Percentiles rank a stretch among this genome's conserved stretches.
Conservation (phyloP, 345 rosid species). For the Moricandia moricandioides region DNA sequence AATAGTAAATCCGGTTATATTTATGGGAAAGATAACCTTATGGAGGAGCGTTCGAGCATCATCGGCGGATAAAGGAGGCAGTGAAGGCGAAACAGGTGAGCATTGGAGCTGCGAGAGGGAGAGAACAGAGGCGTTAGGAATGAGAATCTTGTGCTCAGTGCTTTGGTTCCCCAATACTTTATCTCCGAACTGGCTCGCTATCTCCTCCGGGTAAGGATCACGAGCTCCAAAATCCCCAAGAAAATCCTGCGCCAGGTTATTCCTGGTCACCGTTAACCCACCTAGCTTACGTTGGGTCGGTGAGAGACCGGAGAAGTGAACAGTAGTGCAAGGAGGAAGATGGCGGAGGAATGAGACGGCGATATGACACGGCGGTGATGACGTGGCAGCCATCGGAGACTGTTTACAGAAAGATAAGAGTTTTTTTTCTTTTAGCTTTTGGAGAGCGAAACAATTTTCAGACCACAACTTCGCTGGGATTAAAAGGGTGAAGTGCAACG, state of each 20-base stretch:
- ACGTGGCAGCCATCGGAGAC: too few species aligned
- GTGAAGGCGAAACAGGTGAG: slow-evolving; percentile 63
- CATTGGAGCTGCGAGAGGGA: slow-evolving; percentile 68
- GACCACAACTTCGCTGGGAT: too few species aligned
- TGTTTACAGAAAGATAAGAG: too few species aligned
- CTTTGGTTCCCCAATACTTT: slow-evolving; percentile 62
- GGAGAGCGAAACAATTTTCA: too few species aligned
- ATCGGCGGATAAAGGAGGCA: slow-evolving; percentile 55
- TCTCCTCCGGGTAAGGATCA: slow-evolving; percentile 48
- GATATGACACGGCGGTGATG: too few species aligned
- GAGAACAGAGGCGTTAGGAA: slow-evolving; percentile 65
- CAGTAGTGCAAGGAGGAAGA: too few species aligned
- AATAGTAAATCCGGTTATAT: not conserved
- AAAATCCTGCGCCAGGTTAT: slow-evolving; percentile 31
- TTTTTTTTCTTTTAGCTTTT: too few species aligned
- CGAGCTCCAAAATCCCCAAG: slow-evolving; percentile 35
- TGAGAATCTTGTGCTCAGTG: slow-evolving; percentile 84
- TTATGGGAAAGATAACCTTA: slow-evolving; percentile 48
- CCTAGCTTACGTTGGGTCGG: not conserved
- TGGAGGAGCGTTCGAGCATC: slow-evolving; percentile 61
- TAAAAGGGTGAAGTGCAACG: too few species aligned
- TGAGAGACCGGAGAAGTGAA: too few species aligned
- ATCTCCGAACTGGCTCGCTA: slow-evolving; percentile 78
- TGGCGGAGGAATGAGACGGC: too few species aligned
- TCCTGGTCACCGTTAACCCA: slow-evolving; percentile 27